Conservation (phyloP, 2,329 filamentous ascomycete genomes). For the Aspergillus ibericus region DNA sequence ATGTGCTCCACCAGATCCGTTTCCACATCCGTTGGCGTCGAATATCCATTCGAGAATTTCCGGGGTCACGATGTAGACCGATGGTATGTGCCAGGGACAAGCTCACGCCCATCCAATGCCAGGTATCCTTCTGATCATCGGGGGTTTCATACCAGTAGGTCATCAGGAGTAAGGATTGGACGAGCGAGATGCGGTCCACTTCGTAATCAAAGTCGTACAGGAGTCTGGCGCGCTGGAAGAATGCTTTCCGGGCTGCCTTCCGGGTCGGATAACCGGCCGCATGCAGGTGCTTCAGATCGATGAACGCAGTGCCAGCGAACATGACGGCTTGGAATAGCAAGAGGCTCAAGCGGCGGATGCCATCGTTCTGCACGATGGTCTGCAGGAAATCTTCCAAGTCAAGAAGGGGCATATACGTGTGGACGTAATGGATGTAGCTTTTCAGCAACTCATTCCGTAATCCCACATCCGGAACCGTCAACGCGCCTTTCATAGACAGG, state of each 20-base stretch:
- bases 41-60: constrained; percentile 70
- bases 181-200: constrained; percentile 80
- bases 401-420: constrained; percentile 90
- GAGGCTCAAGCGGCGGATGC: constrained; percentile 71
- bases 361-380: constrained; percentile 64
- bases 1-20: constrained; percentile 96
- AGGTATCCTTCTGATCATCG: constrained; percentile 95
- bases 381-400: constrained; percentile 63
- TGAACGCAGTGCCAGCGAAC: constrained; percentile 87
- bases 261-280: constrained; percentile 75
- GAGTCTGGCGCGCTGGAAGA: constrained; percentile 85
- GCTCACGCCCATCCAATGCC: constrained; percentile 98
- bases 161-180: constrained; percentile 86
- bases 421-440: constrained; percentile 83
- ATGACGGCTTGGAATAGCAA: constrained; percentile 91
- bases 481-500: constrained; percentile 77
- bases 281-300: constrained; percentile 74
- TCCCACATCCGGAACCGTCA: constrained; percentile 68
- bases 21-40: constrained; percentile 84
- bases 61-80: constrained; percentile 83
- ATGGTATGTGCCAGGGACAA: constrained; percentile 92
- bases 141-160: constrained; percentile 98
- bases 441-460: constrained; percentile 80
- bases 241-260: constrained; percentile 80
- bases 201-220: constrained; percentile 97